A percentile compares a stretch with the other conserved stretches of the same genome.
phyloP scores from a whole-genome alignment of 176 grass and related monocot genomes.

The Eleusine indica region DNA sequence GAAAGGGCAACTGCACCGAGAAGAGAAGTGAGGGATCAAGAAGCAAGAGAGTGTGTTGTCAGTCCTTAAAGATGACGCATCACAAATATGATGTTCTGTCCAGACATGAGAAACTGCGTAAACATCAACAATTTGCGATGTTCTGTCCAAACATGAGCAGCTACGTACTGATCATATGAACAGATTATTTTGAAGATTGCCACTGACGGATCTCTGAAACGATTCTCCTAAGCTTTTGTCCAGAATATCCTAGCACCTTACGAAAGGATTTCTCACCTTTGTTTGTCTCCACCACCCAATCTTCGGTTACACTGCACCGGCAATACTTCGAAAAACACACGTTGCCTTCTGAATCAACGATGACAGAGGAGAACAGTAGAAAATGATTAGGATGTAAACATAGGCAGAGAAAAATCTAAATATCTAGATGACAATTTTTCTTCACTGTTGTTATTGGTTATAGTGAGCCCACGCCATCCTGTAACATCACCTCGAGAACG shows the following conservation, averaged over 20 bases:
- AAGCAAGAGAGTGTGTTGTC: background rate
- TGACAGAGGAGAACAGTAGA: background rate
- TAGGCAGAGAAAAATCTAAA: background rate
- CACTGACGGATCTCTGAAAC: background rate
- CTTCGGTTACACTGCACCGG: background rate
- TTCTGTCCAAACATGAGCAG: background rate
- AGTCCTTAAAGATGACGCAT: background rate
- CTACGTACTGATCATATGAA: background rate
- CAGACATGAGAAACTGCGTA: background rate
- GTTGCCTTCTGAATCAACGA: background rate
- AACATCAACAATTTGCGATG: background rate
- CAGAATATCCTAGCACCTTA: background rate
- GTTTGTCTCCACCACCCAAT: background rate
- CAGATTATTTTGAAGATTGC: background rate
- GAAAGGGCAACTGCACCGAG: background rate
- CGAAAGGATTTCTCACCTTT: background rate
- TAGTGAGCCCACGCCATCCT: background rate
- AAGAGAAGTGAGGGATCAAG: background rate
- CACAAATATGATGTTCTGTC: background rate
- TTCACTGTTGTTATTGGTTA: background rate
- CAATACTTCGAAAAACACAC: background rate
- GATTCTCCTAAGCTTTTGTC: background rate
- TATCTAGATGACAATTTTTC: background rate
- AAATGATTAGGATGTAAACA: background rate
- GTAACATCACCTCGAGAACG: background rate